Evolutionary conservation across 192 early-diverging fungal genomes (phyloP), one percentile per base, ranked within the genome.

Genomic region (Coemansia sp.): DNA sequence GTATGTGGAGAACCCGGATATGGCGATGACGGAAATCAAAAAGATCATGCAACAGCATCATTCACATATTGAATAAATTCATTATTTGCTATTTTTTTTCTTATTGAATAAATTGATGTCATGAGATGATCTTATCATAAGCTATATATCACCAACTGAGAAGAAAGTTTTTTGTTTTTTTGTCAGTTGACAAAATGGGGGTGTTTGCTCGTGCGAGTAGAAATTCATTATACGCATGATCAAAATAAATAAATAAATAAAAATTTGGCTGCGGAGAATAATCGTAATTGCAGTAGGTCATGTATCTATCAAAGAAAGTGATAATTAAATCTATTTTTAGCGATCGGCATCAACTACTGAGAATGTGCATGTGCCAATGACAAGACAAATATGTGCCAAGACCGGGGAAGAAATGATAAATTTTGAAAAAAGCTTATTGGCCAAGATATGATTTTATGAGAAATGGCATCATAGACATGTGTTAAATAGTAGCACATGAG

Each of bases 11-110:
- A 10, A 66, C 24, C 68, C 64, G 2, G 62, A 65, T 2, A 24
- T 22, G 33, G 76, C 76, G 13, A 69, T 72, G 62, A 34, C 68
- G 8, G 71, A 58, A 8, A 73, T 78, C 52, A 41, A 34, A 9
- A 27, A 43, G 55, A 10, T 65, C 15, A 29, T 78, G 15, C 47
- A 34, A 24, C 66, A 55, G 5, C 63, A 41, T 15, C 74, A 71
- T 29, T 16, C 41, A n/a, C 74, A 71, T n/a, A 53, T n/a, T 29
- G 65, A 76, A 27, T 70, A 31, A 50, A 38, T 52, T 3, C 15
- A 18, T 9, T 27, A 39, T 62, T 36, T 1, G 16, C 47, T n/a
- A n/a, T 49, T 8, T 31, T 49, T 31, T 47, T 49, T 31, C 34
- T 46, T 65, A 3, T 47, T 33, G 27, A 52, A 66, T 29, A 53